Evolutionary conservation across 495 filamentous ascomycete genomes (phyloP), one percentile per base, ranked within the genome.

Genomic region (Neurospora cerealis): DNA sequence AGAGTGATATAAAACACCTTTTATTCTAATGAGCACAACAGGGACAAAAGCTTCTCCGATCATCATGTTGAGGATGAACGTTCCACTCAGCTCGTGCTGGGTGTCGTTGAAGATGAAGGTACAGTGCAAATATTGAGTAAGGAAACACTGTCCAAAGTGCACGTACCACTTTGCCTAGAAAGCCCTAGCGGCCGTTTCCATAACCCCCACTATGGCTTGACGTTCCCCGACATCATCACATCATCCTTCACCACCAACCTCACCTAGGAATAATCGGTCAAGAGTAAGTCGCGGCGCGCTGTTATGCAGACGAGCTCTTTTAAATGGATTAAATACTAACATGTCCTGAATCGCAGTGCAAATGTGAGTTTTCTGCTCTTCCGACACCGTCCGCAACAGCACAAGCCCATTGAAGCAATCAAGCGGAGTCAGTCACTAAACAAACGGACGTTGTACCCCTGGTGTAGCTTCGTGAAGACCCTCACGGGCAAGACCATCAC

Each of bases 401-500:
- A 66, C 54, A 62, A 62, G 24, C 2, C 36, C 72, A 48, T 21
- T n/a, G 21, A 54, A 54, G 46, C 74, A 71, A 39, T 38, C 44
- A 70, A 60, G 62, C 73, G 46, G 78, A 81, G 76, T 21, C 46
- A 44, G 38, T 24, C 70, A 44, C 54, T 66, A 66, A 54, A 66
- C 72, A 75, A 73, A 81, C 85, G 86, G 81, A 87, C 82, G 72
- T 74, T 76, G 77, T 74, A 79, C 75, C 73, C 73, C 34, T 75
- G 70, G 73, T 75, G 80, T 79, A 96, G 93, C 90, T 96, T 96
- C 91, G 93, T 96, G 88, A 95, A 96, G 89, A 95, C 93, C 88
- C 91, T 96, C 79, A 96, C 94, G 87, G 94, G 96, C 87, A 98
- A 98, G 92, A 99, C 96, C 86, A 99, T 98, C 91, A 98, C 96